These are phyloP conservation scores for Aspergillus hiratsukae DNA, from an alignment of 2,329 filamentous ascomycete species.

Conservation along the genomic window DNA sequence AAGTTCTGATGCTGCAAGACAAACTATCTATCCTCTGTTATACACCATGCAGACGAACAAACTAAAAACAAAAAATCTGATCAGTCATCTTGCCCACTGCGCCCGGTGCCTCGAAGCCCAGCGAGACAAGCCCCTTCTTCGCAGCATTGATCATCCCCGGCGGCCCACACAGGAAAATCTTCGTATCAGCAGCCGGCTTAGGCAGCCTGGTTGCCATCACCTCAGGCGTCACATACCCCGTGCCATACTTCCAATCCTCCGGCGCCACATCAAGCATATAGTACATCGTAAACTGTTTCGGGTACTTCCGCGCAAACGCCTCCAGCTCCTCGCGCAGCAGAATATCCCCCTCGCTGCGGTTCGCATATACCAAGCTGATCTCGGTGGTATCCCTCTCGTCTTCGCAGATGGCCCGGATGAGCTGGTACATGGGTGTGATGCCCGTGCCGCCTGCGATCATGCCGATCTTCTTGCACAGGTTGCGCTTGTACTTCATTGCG, in stretches of 20 bases:
- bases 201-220: conserved; percentile 51
- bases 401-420: conserved; percentile 61
- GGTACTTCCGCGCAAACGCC: conserved; percentile 47
- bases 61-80: conserved; percentile 52
- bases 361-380: conserved; percentile 56
- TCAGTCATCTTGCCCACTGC: conserved; percentile 50
- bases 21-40: neutral
- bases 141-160: conserved; percentile 56
- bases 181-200: conserved; percentile 42
- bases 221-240: conserved; percentile 50
- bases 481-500: conserved; percentile 26
- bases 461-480: conserved; percentile 28
- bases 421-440: conserved; percentile 54
- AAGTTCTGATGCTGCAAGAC: too few relatives aligned
- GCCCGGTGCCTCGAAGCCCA: conserved; percentile 51
- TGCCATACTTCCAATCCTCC: conserved; percentile 44
- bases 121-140: conserved; percentile 47
- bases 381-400: conserved; percentile 54
- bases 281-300: conserved; percentile 51
- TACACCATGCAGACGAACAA: neutral
- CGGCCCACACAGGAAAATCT: conserved; percentile 57
- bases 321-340: conserved; percentile 55
- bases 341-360: conserved; percentile 56
- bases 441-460: conserved; percentile 39
- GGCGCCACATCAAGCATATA: conserved; percentile 52